Evolutionary conservation across 192 early-diverging fungal genomes (phyloP).

Genomic region (Entomortierella beljakovae): DNA sequence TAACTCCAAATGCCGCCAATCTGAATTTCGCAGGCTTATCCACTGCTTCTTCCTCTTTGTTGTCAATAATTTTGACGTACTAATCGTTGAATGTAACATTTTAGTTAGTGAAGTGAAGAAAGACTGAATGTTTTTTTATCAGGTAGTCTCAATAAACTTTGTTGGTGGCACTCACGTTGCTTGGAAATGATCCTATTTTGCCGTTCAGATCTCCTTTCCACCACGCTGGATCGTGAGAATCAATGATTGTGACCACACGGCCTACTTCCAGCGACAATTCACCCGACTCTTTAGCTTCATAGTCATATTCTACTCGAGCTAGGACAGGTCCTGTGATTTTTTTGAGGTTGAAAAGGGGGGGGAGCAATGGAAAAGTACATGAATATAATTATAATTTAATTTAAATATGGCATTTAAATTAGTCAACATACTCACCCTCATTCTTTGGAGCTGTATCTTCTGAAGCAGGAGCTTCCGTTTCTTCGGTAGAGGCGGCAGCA

Average conservation of each 20-base stretch:
- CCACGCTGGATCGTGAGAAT: conserved; percentile 71
- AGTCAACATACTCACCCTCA: conserved; percentile 19
- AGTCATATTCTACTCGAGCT: conserved; percentile 78
- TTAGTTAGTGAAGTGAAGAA: too few relatives aligned
- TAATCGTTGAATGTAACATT: not conserved
- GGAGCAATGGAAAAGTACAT: not conserved
- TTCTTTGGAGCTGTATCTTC: too few relatives aligned
- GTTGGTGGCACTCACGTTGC: conserved; percentile 63
- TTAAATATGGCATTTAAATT: too few relatives aligned
- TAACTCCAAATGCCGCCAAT: conserved; percentile 82
- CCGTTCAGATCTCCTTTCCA: conserved; percentile 77
- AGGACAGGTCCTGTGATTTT: conserved; percentile 46
- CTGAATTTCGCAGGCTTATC: conserved; percentile 63
- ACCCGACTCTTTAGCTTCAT: conserved; percentile 70
- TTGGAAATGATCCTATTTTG: conserved; percentile 75
- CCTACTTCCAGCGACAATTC: conserved; percentile 75
- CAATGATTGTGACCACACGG: conserved; percentile 77
- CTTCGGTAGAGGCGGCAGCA: conserved; percentile 2
- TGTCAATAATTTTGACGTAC: conserved; percentile 55
- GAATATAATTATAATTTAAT: not conserved
- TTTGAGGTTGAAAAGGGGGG: not conserved
- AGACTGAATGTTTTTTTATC: too few relatives aligned
- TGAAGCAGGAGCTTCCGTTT: conserved; percentile 10
- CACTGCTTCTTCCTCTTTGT: conserved; percentile 25
- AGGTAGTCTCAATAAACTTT: too few relatives aligned